Evolutionary conservation across 2,329 filamentous ascomycete species (phyloP).

Genomic region (Aspergillus viridinutans): DNA sequence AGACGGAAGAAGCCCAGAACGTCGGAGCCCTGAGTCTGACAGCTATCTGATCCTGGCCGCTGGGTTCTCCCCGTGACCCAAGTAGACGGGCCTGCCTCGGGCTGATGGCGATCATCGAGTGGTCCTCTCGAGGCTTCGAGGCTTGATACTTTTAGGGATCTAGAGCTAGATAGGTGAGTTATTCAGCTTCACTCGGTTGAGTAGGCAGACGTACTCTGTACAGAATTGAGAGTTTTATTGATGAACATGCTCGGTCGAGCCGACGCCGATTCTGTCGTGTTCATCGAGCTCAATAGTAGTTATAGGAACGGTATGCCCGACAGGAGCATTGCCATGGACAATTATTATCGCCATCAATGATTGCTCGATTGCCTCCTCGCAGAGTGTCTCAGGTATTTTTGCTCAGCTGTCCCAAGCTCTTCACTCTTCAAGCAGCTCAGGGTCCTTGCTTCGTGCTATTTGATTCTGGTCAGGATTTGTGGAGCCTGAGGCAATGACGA

Average conservation of each 20-base stretch:
- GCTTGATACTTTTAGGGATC: slow-evolving; percentile 1
- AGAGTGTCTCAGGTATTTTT: slow-evolving; percentile 17
- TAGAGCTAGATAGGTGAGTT: background rate
- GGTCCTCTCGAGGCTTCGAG: slow-evolving; percentile 9
- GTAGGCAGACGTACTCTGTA: background rate
- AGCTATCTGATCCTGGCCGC: slow-evolving; percentile 16
- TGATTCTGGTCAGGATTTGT: slow-evolving; percentile 12
- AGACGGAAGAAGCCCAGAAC: slow-evolving; percentile 16
- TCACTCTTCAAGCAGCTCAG: background rate
- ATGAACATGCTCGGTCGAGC: background rate
- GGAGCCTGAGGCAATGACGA: slow-evolving; percentile 14
- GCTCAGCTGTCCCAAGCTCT: background rate
- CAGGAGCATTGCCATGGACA: background rate
- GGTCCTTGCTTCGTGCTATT: slow-evolving; percentile 34
- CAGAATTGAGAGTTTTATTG: background rate
- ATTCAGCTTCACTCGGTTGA: background rate
- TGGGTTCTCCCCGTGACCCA: slow-evolving; percentile 18
- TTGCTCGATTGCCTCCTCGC: slow-evolving; percentile 17
- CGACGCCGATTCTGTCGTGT: background rate
- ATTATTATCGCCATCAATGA: background rate
- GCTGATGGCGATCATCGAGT: slow-evolving; percentile 12
- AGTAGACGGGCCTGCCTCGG: slow-evolving; percentile 12
- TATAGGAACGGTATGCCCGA: background rate
- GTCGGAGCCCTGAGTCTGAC: slow-evolving; percentile 10
- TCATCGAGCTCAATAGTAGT: background rate